phyloP scores from a whole-genome alignment of 192 early-diverging fungal species.

The Phycomyces nitens region DNA sequence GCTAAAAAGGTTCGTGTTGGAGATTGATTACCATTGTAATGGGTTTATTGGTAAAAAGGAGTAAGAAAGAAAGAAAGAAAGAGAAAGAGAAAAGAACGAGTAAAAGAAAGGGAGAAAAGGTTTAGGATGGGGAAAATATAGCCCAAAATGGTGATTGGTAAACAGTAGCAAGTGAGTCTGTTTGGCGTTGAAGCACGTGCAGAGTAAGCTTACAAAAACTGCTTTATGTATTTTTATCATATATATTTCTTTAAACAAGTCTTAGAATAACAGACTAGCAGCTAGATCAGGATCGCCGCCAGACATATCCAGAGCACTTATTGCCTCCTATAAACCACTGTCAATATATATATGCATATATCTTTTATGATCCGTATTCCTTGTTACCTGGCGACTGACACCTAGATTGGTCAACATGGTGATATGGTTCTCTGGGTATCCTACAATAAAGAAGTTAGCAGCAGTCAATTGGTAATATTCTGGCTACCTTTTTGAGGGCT shows the following conservation, averaged over 20 bases:
- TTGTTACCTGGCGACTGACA: constrained; percentile 51
- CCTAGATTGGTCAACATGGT: constrained; percentile 75
- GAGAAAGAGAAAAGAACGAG: constrained; percentile 3
- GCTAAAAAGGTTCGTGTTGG: no score
- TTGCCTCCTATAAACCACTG: constrained; percentile 52
- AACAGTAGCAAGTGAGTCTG: constrained; percentile 1
- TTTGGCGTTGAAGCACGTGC: constrained; percentile 6
- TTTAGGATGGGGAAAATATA: neutral
- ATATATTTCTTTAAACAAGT: constrained; percentile 5
- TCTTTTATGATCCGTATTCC: neutral
- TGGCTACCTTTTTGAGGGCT: no score
- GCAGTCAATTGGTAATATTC: neutral
- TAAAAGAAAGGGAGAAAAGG: constrained; percentile 9
- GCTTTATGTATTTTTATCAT: neutral
- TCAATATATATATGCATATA: neutral
- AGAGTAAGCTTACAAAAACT: no score
- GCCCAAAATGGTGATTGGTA: constrained; percentile 7
- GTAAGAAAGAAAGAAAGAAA: constrained; percentile 6
- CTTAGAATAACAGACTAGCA: constrained; percentile 78
- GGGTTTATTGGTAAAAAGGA: neutral
- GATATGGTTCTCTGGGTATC: constrained; percentile 67
- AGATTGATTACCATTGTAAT: constrained; percentile 1
- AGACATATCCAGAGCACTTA: constrained; percentile 71
- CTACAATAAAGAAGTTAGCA: neutral
- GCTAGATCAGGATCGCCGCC: constrained; percentile 86